phyloP scores from a whole-genome alignment of 2,329 filamentous ascomycete species.

The Aureobasidium melanogenum region DNA sequence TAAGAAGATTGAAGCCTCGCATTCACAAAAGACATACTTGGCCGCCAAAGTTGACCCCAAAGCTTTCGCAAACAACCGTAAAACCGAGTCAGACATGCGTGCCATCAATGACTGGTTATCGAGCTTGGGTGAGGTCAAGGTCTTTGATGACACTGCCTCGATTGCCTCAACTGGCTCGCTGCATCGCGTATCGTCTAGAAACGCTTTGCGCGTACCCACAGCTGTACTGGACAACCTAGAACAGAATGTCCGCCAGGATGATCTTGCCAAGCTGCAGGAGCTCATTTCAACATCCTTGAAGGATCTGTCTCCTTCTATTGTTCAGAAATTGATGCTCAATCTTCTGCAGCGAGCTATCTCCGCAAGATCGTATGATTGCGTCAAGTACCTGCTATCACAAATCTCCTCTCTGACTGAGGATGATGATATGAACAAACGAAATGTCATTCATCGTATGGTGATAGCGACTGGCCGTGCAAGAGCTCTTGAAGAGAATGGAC shows the following conservation, averaged over 20 bases:
- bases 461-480: slow-evolving; percentile 80
- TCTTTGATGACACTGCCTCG: slow-evolving; percentile 65
- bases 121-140: slow-evolving; percentile 66
- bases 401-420: slow-evolving; percentile 70
- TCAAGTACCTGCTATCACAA: slow-evolving; percentile 60
- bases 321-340: slow-evolving; percentile 55
- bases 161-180: slow-evolving; percentile 61
- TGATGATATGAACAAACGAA: slow-evolving; percentile 88
- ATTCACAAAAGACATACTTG: slow-evolving; percentile 74
- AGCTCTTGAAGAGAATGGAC: slow-evolving; percentile 35
- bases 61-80: slow-evolving; percentile 71
- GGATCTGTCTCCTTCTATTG: not conserved
- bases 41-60: slow-evolving; percentile 83
- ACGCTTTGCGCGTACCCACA: slow-evolving; percentile 62
- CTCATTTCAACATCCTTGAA: slow-evolving; percentile 33
- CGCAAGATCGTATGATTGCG: slow-evolving; percentile 57
- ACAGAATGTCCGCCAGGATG: slow-evolving; percentile 60
- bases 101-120: slow-evolving; percentile 88
- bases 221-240: slow-evolving; percentile 64
- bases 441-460: slow-evolving; percentile 85
- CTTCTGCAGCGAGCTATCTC: slow-evolving; percentile 70
- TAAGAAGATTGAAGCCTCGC: slow-evolving; percentile 72
- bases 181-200: slow-evolving; percentile 66
- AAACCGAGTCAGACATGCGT: slow-evolving; percentile 50
- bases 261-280: slow-evolving; percentile 46